Base-by-base conservation (phyloP, 257 asterid species). In the Solanum chiquidenum region DNA sequence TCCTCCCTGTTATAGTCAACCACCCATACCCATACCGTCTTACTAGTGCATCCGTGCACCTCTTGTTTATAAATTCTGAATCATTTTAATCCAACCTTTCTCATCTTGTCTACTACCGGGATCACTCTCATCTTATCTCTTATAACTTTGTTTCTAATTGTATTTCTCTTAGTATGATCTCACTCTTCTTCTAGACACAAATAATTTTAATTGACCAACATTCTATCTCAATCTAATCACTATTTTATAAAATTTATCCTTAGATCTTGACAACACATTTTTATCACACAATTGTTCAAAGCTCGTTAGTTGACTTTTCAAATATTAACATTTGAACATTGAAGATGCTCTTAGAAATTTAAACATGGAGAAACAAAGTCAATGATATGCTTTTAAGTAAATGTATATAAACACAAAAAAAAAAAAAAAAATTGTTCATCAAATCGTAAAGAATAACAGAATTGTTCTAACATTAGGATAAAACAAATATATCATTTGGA, bases 151-250 rank as follows among this genome's bases (percentile, higher is more conserved):
- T 55, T 1, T 18, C n/a, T 58, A 58, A 20, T 58, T 7, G 0
- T 20, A 55, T 55, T 0, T 21, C 25, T 62, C 71, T 62, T 9
- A 62, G 3, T 0, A 21, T 23, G 2, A 62, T 62, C 31, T 62
- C 14, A 62, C 12, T 62, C 16, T 9, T 23, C 1, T 60, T 62
- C 31, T n/a, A 10, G 6, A n/a, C 29, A 12, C 5, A 0, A 62
- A 62, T 9, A 4, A 0, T 62, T 0, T 62, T 0, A 10, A n/a
- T 62, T 62, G 16, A 4, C 1, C 31, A n/a, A 62, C 7, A 62
- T 11, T 0, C 0, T 10, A 4, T 62, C 14, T 23, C 31, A 10
- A 62, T 2, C 31, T 4, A 60, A 10, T 4, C 14, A 62, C 7
- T n/a, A n/a, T 10, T n/a, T 0, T n/a, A 23, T 62, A 62, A 62